Evolutionary conservation across 345 rosid species (phyloP), one percentile per base, ranked within the genome.

Genomic region (Eucalyptus pauciflora): DNA sequence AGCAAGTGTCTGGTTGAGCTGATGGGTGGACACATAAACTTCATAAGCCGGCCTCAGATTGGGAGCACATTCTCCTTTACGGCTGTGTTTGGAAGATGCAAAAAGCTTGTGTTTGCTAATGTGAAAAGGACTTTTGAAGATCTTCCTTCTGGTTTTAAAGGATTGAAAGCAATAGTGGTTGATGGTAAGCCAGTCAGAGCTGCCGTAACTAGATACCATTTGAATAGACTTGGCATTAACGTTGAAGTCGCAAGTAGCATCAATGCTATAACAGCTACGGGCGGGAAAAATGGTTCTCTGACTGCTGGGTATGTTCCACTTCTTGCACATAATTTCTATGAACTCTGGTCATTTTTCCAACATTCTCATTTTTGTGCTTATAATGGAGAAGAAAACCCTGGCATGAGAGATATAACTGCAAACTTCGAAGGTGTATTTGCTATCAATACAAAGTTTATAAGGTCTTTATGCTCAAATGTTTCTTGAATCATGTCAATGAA

Each of bases 1-100:
- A 97, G 97, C 87, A 97, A 96, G 94, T 98, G 98, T 87, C 94
- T 98, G 81, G 98, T 96, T 25, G 98, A 98, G 93, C 94, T 97
- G 89, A 98, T 98, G 99, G 96, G 93, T 13, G 99, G 99, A 91
- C 97, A 92, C 88, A 98, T 98, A 90, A 93, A 37, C 92, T 98
- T 97, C 89, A 90, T 95, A 87, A 98, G 99, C 93, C 93, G 93
- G 60, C 99, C 98, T 79, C 93, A 94, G 13, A 87, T 97, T 4
- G 99, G 99, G 62, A 97, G 99, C 92, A 97, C 99, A 86, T 98
- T 98, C 91, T 94, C 98, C 87, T 94, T 97, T 92, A 94, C 95
- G 1, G 96, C 98, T 85, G 92, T 81, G 86, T 92, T 98, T 13
- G 95, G 94, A 89, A 95, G 90, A 88, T 93, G 94, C 88, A 94